These are phyloP conservation scores for Aethionema arabicum DNA, from an alignment of 345 rosid species.

Conservation along the genomic window DNA sequence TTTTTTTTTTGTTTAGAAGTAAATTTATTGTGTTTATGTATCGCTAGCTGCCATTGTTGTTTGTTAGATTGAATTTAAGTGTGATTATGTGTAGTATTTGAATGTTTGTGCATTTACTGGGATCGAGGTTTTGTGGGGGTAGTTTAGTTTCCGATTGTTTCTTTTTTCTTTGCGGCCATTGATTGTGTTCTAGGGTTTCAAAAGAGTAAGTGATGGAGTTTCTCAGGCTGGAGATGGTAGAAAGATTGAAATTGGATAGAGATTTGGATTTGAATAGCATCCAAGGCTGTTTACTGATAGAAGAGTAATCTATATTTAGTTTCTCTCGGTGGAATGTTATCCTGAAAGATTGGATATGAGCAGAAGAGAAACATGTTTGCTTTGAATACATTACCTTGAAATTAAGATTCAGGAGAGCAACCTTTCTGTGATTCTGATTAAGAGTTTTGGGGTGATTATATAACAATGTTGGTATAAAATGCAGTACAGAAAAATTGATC, in stretches of 20 bases:
- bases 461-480: conserved; percentile 2
- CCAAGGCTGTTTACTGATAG: background rate
- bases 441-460: background rate
- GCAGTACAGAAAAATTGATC: conserved; percentile 7
- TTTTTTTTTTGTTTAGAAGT: too few relatives aligned
- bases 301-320: background rate
- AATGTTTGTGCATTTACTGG: conserved; percentile 27
- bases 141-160: conserved; percentile 25
- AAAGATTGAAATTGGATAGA: conserved; percentile 3
- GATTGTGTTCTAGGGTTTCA: conserved; percentile 35
- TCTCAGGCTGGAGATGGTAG: conserved; percentile 2
- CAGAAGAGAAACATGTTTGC: background rate
- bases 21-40: conserved; percentile 16
- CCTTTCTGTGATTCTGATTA: background rate
- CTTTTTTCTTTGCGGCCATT: conserved; percentile 3
- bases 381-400: background rate
- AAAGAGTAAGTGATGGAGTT: conserved; percentile 3
- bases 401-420: conserved; percentile 6
- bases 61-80: conserved; percentile 9
- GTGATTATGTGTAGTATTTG: conserved; percentile 6
- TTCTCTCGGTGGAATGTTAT: background rate
- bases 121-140: conserved; percentile 11
- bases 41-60: conserved; percentile 16
- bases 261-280: conserved; percentile 23
- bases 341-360: conserved; percentile 17